Evolutionary conservation across 768 basidiomycete species (phyloP), one percentile per base, ranked within the genome.

Genomic region (Calocybe cyanea): DNA sequence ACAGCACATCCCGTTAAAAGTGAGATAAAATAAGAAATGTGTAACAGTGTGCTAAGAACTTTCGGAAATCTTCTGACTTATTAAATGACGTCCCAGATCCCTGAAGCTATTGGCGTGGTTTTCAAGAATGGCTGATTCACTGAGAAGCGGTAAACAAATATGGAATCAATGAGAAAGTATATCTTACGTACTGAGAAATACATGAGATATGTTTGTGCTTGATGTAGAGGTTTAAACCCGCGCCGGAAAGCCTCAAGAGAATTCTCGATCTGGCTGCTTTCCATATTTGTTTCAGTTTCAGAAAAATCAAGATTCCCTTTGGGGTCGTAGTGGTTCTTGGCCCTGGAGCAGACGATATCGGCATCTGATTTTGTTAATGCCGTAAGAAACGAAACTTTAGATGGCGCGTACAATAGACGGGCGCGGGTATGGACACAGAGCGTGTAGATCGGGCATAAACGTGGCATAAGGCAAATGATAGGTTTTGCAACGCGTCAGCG

Each of bases 321-420:
- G 1, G 88, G 87, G 46, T 83, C 78, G 53, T 85, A 90, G 54
- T 91, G 87, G 54, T 88, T 87, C 65, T 85, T 88, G 0, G 87
- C 84, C 2, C 89, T 77, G 1, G 84, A 72, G 58, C 88, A 91
- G 15, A 81, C 73, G 14, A 58, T 60, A 44, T 60, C 58, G 33
- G 58, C 58, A 32, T 59, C 58, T 57, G 30, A 19, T 15, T 30
- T 8, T 18, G 30, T 24, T 11, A 28, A 28, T 6, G 6, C 25
- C 25, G 11, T 6, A 28, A 28, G 11, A 28, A 5, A 6, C 11
- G 11, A 5, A 11, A 28, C 6, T 28, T 25, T 23, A 14, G 37
- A 19, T 33, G 10, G 14, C 17, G 20, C 83, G 60, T 53, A 88
- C 87, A 89, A 53, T 89, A 89, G 0, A 89, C 86, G 0, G 87